These are phyloP conservation scores for Pichia thaimueangensis DNA, from an alignment of 805 yeast species.

Conservation along the genomic window DNA sequence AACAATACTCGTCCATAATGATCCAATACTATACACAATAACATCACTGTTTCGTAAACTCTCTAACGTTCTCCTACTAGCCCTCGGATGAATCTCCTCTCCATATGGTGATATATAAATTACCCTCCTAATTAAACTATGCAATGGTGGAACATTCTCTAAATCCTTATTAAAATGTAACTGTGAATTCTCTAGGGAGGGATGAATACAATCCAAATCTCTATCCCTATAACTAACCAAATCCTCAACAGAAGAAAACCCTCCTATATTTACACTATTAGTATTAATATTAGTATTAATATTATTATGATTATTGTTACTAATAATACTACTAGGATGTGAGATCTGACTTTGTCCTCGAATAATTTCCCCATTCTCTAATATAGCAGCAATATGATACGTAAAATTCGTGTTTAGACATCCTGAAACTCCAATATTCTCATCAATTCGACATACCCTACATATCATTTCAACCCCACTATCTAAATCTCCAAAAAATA, in stretches of 20 bases:
- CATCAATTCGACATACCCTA: constrained; percentile 55
- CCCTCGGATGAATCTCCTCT: constrained; percentile 73
- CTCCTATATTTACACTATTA: no score
- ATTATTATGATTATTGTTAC: no score
- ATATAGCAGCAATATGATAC: constrained; percentile 75
- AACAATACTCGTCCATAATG: constrained; percentile 78
- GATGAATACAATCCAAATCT: constrained; percentile 39
- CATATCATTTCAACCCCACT: constrained; percentile 72
- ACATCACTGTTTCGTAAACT: constrained; percentile 45
- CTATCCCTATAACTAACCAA: constrained; percentile 27
- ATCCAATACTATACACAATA: constrained; percentile 76
- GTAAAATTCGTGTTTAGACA: constrained; percentile 81
- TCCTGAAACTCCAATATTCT: constrained; percentile 56
- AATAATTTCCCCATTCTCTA: constrained; percentile 63
- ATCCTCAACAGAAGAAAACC: constrained; percentile 9
- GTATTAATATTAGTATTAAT: no score
- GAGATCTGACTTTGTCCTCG: constrained; percentile 93
- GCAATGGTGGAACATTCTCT: constrained; percentile 51
- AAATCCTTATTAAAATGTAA: constrained; percentile 33
- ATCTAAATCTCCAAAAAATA: constrained; percentile 79
- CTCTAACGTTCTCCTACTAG: constrained; percentile 54
- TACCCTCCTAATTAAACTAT: constrained; percentile 66
- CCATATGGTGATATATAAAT: constrained; percentile 85
- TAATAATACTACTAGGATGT: constrained; percentile 45
- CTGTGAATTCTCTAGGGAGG: constrained; percentile 1